phyloP scores from a whole-genome alignment of 257 asterid genomes.

The Avicennia marina region DNA sequence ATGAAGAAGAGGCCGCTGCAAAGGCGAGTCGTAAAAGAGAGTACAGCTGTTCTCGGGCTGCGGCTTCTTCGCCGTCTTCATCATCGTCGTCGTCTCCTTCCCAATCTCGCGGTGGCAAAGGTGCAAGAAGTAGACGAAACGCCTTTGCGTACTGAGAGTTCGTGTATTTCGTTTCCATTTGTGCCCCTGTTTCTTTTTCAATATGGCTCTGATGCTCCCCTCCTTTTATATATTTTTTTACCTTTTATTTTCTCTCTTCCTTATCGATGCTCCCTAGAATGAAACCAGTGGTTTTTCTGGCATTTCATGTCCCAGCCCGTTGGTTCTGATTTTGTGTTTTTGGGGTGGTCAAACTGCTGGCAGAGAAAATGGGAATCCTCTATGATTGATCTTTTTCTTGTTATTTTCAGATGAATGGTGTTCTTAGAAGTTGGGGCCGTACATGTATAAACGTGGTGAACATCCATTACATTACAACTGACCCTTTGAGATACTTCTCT shows the following conservation, averaged over 20 bases:
- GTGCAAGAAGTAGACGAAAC: constrained; percentile 36
- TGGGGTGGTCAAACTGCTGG: constrained; percentile 26
- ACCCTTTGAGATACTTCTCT: too few species aligned
- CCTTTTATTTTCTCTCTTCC: neutral
- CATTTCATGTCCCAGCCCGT: constrained; percentile 26
- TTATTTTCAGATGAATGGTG: constrained; percentile 13
- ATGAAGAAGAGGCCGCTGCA: constrained; percentile 51
- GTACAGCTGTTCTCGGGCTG: constrained; percentile 48
- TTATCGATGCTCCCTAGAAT: constrained; percentile 16
- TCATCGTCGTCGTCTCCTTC: neutral
- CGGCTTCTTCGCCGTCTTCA: constrained; percentile 30
- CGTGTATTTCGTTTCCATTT: constrained; percentile 22
- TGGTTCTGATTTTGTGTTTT: constrained; percentile 18
- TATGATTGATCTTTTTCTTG: neutral
- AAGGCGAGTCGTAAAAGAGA: constrained; percentile 34
- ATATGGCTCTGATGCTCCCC: constrained; percentile 23
- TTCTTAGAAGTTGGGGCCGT: constrained; percentile 18
- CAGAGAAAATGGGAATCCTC: constrained; percentile 26
- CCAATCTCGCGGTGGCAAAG: constrained; percentile 24
- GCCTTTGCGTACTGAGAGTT: constrained; percentile 46
- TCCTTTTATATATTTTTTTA: too few species aligned
- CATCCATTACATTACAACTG: too few species aligned
- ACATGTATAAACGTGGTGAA: too few species aligned
- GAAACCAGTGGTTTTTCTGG: constrained; percentile 27
- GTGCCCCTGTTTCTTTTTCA: constrained; percentile 31